These are phyloP conservation scores for Fistulinella staudtii DNA, from an alignment of 1,284 basidiomycete species.

Conservation along the genomic window DNA sequence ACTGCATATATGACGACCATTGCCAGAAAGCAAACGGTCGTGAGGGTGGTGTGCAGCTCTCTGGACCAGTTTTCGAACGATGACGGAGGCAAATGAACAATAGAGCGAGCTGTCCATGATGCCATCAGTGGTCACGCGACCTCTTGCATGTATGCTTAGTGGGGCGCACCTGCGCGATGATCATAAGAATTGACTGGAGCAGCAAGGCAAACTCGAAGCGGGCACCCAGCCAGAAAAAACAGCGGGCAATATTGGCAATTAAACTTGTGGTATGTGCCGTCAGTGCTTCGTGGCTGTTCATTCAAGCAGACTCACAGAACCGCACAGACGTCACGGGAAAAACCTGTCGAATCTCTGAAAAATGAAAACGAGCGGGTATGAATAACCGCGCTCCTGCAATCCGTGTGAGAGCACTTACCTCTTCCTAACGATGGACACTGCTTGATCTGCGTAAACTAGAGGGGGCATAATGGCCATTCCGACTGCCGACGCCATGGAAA, in stretches of 20 bases:
- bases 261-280: conserved; percentile 41
- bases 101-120: conserved; percentile 53
- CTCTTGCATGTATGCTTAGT: conserved; percentile 7
- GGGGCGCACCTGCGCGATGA: conserved; percentile 63
- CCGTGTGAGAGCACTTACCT: conserved; percentile 40
- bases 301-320: conserved; percentile 51
- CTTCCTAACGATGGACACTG: conserved; percentile 67
- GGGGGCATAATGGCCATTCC: conserved; percentile 59
- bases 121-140: conserved; percentile 19
- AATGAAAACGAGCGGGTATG: conserved; percentile 13
- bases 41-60: conserved; percentile 54
- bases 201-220: conserved; percentile 75
- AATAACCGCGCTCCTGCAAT: conserved; percentile 13
- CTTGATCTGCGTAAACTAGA: conserved; percentile 77
- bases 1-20: conserved; percentile 72
- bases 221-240: conserved; percentile 86
- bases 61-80: conserved; percentile 55
- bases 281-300: conserved; percentile 6
- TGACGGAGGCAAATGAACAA: conserved; percentile 77
- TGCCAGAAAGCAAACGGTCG: conserved; percentile 83
- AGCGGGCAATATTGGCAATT: conserved; percentile 78
- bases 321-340: conserved; percentile 79
- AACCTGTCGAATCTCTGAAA: conserved; percentile 75
- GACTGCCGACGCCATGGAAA: conserved; percentile 41
- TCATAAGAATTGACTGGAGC: conserved; percentile 78